A percentile compares a stretch with the other conserved stretches of the same genome.
Conservation (phyloP, 208 protist genomes). For the Leishmania tarentolae region DNA sequence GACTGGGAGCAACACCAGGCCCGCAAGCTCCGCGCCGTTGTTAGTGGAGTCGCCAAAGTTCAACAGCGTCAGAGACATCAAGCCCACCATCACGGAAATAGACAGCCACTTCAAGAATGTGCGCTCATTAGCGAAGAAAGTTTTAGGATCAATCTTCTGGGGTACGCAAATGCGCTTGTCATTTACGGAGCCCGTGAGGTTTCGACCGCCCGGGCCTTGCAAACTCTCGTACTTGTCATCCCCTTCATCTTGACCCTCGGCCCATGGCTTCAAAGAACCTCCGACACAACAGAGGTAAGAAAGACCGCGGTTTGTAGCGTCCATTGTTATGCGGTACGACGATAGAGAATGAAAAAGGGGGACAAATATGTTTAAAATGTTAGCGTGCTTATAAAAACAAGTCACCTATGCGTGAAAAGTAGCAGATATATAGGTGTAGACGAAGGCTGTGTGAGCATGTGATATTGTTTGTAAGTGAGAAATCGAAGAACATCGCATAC, state of each 20-base stretch:
- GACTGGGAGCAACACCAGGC: constrained; percentile 81
- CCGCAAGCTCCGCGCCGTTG: constrained; percentile 82
- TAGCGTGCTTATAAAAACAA: background rate
- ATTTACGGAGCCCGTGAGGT: constrained; percentile 79
- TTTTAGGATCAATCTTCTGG: constrained; percentile 93
- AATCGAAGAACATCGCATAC: background rate
- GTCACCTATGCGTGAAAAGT: constrained; percentile 2
- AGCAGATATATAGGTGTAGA: constrained; percentile 8
- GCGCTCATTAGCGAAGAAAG: constrained; percentile 93
- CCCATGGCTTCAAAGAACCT: constrained; percentile 82
- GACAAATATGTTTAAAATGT: background rate
- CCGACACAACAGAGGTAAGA: constrained; percentile 70
- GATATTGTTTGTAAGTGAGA: background rate
- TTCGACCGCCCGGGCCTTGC: constrained; percentile 67
- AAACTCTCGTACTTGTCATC: constrained; percentile 84
- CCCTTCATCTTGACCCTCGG: constrained; percentile 85
- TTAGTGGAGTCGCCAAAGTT: constrained; percentile 83
- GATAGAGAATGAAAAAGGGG: background rate
- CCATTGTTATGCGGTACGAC: constrained; percentile 22
- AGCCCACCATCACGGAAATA: constrained; percentile 88
- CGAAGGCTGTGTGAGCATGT: background rate
- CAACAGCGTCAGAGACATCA: constrained; percentile 88
- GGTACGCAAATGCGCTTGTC: constrained; percentile 91
- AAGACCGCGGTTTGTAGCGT: constrained; percentile 58
- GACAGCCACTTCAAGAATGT: constrained; percentile 94